Conservation (phyloP, 495 filamentous ascomycete genomes). For the Aspergillus biplanus region DNA sequence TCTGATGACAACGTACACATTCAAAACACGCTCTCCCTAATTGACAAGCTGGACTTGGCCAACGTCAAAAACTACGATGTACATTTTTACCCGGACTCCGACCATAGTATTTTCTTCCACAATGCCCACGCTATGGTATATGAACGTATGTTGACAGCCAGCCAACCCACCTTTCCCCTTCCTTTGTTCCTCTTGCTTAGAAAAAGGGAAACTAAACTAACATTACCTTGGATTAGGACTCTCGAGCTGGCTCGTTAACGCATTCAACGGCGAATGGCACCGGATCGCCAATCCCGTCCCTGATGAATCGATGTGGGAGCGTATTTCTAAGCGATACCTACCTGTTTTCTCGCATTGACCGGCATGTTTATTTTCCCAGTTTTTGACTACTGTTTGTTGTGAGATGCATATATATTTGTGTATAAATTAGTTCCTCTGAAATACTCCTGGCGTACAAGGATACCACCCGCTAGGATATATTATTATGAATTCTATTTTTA, state of each 20-base stretch:
- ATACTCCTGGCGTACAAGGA: too few species aligned
- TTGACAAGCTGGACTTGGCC: slow-evolving; percentile 84
- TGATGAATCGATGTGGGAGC: slow-evolving; percentile 34
- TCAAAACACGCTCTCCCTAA: slow-evolving; percentile 83
- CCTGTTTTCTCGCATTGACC: slow-evolving; percentile 23
- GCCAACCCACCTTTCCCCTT: neutral
- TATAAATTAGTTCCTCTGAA: neutral
- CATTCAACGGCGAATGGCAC: slow-evolving; percentile 96
- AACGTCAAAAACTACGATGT: slow-evolving; percentile 94
- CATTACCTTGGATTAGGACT: slow-evolving; percentile 59
- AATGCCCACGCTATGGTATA: slow-evolving; percentile 92
- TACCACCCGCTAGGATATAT: too few species aligned
- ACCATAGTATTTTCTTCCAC: slow-evolving; percentile 95
- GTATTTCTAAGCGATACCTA: slow-evolving; percentile 28
- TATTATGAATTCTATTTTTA: too few species aligned
- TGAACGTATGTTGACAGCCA: slow-evolving; percentile 70
- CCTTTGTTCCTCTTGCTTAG: neutral
- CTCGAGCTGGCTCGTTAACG: slow-evolving; percentile 91
- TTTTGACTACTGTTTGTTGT: neutral
- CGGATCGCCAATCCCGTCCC: slow-evolving; percentile 72
- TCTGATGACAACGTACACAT: slow-evolving; percentile 97
- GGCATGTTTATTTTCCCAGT: neutral
- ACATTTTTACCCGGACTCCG: slow-evolving; percentile 93
- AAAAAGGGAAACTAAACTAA: slow-evolving; percentile 29
- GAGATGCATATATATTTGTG: neutral